phyloP scores from a whole-genome alignment of 176 grass and related monocot genomes.

The Raddia distichophylla region DNA sequence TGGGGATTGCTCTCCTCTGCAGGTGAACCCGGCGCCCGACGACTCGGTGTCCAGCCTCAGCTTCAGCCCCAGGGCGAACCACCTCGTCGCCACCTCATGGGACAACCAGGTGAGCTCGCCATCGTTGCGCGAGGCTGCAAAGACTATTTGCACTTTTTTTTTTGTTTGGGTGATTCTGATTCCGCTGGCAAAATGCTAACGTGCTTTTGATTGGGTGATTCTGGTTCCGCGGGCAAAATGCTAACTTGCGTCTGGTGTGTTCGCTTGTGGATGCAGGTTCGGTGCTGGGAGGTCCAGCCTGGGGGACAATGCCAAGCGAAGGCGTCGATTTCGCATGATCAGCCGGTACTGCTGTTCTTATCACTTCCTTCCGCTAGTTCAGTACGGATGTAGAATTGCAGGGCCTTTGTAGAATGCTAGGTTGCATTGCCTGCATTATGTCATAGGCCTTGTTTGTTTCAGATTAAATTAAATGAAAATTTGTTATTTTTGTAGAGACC shows the following conservation, averaged over 20 bases:
- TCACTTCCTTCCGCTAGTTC: conserved; percentile 1
- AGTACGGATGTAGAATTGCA: conserved; percentile 4
- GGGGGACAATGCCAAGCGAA: conserved; percentile 70
- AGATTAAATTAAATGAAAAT: too few relatives aligned
- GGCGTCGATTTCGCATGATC: conserved; percentile 74
- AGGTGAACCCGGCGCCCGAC: conserved; percentile 44
- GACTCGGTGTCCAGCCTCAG: conserved; percentile 82
- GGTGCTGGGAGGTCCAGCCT: conserved; percentile 78
- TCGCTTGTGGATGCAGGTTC: conserved; percentile 53
- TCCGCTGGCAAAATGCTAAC: conserved; percentile 2
- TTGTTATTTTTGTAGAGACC: too few relatives aligned
- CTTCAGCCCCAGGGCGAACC: conserved; percentile 79
- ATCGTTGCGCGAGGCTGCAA: neutral
- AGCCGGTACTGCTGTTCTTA: conserved; percentile 46
- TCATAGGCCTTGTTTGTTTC: too few relatives aligned
- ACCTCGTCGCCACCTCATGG: conserved; percentile 83
- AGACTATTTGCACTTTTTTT: neutral
- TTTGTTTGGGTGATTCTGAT: conserved; percentile 16
- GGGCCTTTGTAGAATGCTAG: neutral
- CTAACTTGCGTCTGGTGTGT: conserved; percentile 11
- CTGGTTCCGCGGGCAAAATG: conserved; percentile 8
- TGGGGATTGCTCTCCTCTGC: neutral
- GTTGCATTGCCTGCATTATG: neutral
- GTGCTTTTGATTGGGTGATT: conserved; percentile 3
- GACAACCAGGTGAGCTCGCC: conserved; percentile 69